phyloP scores from a whole-genome alignment of 1,284 basidiomycete species.

The Pulchroboletus neoregius region DNA sequence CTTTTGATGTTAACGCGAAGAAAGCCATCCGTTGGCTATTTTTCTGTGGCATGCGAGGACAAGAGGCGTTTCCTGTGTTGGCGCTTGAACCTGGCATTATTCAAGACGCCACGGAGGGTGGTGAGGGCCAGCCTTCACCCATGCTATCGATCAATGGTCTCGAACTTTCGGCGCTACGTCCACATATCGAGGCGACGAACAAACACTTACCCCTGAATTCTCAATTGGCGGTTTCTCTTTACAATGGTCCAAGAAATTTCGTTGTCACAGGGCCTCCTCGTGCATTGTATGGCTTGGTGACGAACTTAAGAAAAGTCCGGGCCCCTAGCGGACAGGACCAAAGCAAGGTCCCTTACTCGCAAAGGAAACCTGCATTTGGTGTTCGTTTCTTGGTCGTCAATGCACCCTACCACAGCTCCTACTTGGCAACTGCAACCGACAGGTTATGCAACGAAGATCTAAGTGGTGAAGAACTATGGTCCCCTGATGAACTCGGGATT shows the following conservation, averaged over 20 bases:
- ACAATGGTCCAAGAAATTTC: conserved; percentile 89
- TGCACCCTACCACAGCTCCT: conserved; percentile 93
- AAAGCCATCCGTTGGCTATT: conserved; percentile 92
- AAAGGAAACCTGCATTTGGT: conserved; percentile 92
- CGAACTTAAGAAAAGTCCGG: conserved; percentile 83
- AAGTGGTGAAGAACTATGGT: conserved; percentile 77
- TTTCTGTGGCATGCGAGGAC: conserved; percentile 90
- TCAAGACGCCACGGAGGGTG: conserved; percentile 84
- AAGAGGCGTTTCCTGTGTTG: conserved; percentile 92
- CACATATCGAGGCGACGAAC: conserved; percentile 87
- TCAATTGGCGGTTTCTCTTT: conserved; percentile 80
- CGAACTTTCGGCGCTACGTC: conserved; percentile 71
- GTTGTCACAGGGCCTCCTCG: conserved; percentile 93
- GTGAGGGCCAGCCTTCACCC: conserved; percentile 89
- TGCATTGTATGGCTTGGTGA: conserved; percentile 92
- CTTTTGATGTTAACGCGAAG: conserved; percentile 69
- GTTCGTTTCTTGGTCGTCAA: conserved; percentile 92
- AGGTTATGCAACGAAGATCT: conserved; percentile 76
- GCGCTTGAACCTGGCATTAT: conserved; percentile 87
- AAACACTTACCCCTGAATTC: conserved; percentile 77
- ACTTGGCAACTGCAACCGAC: conserved; percentile 76
- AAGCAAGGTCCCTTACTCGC: conserved; percentile 90
- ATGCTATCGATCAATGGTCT: conserved; percentile 93
- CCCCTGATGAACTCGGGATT: conserved; percentile 69
- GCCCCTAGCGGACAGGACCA: conserved; percentile 89